Base-by-base conservation (phyloP, 2,329 filamentous ascomycete genomes). In the Amesomyces nigricolor region DNA sequence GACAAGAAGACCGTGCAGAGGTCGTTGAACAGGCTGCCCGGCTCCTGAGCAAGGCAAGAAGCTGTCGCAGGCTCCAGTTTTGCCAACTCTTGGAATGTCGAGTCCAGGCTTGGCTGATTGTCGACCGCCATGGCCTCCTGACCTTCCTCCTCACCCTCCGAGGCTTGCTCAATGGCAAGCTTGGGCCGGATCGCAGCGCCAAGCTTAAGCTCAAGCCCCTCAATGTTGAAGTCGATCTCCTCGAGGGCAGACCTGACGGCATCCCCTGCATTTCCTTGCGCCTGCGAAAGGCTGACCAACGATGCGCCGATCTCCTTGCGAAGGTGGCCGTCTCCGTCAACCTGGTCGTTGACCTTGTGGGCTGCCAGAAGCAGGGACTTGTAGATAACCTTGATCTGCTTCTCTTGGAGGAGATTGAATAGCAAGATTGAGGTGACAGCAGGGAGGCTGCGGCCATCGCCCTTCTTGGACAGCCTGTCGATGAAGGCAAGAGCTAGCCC, bases 121-220 rank as follows among this genome's bases (percentile, higher is more conserved):
- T 70, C 66, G 9, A 62, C 60, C 4, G 54, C 51, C 53, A 61
- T 16, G 11, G 56, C 58, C 9, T 58, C 65, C 17, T 68, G 75
- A 16, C 71, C 72, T 76, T 82, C 82, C 14, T 75, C 69, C 8
- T 73, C 70, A 29, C 79, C 77, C 47, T 77, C 73, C 22, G 73
- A 67, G 2, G 73, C 62, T 50, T 75, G 74, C n/a, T 78, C 73
- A 16, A 81, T 70, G 38, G 77, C 68, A 44, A 79, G 74, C 55
- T 63, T 74, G 7, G 80, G 79, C 40, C 86, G 80, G 58, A 91
- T 81, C 9, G 84, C 81, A 8, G 86, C 81, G 53, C 89, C 85
- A 17, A 95, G 76, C 62, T 83, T 86, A 72, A 89, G 79, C 71
- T 94, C 88, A 16, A 94, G 72, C 47, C 84, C 80, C 58, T 89